These are phyloP conservation scores for Arachis hypogaea DNA, from an alignment of 306 rosid genomes.

Conservation along the genomic window DNA sequence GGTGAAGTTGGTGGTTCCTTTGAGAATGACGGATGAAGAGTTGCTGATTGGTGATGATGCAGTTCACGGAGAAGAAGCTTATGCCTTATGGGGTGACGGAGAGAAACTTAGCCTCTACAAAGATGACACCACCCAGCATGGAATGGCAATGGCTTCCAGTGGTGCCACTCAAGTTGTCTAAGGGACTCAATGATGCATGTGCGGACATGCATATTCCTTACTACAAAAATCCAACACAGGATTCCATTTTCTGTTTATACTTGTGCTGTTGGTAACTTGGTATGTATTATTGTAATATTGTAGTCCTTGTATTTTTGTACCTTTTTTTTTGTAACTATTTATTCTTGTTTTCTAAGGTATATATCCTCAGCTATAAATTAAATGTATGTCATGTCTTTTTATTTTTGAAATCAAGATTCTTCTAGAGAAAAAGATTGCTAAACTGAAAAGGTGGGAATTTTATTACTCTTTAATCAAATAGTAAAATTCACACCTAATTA, in stretches of 20 bases:
- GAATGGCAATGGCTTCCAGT: constrained; percentile 20
- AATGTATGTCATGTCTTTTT: background rate
- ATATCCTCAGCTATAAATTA: background rate
- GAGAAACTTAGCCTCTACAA: constrained; percentile 47
- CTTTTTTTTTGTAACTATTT: background rate
- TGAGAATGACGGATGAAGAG: constrained; percentile 63
- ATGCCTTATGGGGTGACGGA: constrained; percentile 68
- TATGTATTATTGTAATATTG: background rate
- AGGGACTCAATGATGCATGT: background rate
- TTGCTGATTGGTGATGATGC: constrained; percentile 64
- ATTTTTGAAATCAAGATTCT: too few relatives aligned
- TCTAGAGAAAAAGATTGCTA: too few relatives aligned
- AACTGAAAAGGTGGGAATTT: too few relatives aligned
- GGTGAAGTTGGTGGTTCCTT: constrained; percentile 37
- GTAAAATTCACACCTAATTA: too few relatives aligned
- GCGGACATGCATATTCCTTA: constrained; percentile 5
- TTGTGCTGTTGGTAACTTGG: background rate
- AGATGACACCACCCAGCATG: constrained; percentile 44
- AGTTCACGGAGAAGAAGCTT: constrained; percentile 71
- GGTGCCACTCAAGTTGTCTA: constrained; percentile 53
- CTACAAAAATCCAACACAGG: background rate
- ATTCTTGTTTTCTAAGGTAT: background rate
- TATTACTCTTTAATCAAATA: too few relatives aligned
- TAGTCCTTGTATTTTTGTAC: too few relatives aligned
- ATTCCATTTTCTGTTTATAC: background rate